These are phyloP conservation scores for Cynara cardunculus DNA, from an alignment of 129 eudicot genomes.

Conservation along the genomic window DNA sequence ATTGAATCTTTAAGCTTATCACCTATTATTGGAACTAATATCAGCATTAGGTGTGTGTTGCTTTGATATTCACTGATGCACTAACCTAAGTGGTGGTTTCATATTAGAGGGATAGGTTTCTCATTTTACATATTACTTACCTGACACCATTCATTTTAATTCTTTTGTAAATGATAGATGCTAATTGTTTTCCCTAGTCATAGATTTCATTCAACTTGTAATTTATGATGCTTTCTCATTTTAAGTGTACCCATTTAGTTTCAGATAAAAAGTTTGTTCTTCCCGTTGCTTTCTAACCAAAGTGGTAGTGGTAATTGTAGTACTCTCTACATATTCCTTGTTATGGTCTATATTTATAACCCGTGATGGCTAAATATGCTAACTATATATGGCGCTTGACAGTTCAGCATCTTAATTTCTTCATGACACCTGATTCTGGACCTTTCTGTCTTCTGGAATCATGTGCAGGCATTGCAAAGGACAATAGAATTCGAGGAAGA, in stretches of 20 bases:
- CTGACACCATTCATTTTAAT: neutral
- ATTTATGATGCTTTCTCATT: neutral
- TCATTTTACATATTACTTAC: neutral
- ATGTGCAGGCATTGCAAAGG: conserved; percentile 76
- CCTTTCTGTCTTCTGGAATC: conserved; percentile 1
- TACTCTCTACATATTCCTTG: conserved; percentile 1
- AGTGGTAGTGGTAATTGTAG: neutral
- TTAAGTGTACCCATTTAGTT: neutral
- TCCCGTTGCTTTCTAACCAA: neutral
- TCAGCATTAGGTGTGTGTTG: neutral
- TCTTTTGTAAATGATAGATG: neutral
- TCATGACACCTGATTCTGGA: conserved; percentile 6
- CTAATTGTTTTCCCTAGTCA: neutral
- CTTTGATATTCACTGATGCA: neutral
- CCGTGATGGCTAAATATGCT: conserved; percentile 10
- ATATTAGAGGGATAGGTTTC: neutral
- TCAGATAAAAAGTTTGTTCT: neutral
- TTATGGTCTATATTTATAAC: neutral
- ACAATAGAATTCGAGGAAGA: conserved; percentile 97
- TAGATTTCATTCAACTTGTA: conserved; percentile 10
- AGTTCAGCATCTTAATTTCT: neutral
- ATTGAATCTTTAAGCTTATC: neutral
- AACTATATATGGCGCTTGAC: conserved; percentile 4
- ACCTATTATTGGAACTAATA: neutral
- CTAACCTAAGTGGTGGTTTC: neutral